Evolutionary conservation across 2,329 filamentous ascomycete species (phyloP), one percentile per base, ranked within the genome.

Genomic region (Talaromyces funiculosus): DNA sequence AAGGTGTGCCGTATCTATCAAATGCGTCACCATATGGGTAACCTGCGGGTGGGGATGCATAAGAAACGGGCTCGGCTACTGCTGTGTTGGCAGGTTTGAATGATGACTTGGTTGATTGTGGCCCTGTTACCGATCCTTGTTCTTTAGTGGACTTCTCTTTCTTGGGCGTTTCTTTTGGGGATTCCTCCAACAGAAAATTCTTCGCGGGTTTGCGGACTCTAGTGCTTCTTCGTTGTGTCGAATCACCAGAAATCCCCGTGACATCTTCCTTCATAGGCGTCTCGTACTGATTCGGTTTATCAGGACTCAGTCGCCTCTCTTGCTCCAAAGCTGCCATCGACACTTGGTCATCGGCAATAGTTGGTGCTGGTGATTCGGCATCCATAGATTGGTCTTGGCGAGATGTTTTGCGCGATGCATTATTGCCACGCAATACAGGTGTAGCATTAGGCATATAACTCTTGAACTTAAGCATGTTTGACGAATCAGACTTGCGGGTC

Each of bases 1-100:
- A 64, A 24, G 68, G 62, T n/a, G 65, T 64, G 16, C 61, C 55
- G 37, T 55, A 49, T 38, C 53, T 38, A 29, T 64, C 65, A 10
- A 40, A 56, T n/a, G 62, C 12, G 7, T 51, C 47, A 20, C 53
- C 24, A 18, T 53, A 24, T 6, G 24, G 38, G 9, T 18, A 31
- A 33, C 24, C 26, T 38, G n/a, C 26, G 16, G 55, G 20, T 31
- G 60, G 53, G 22, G 43, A 38, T 38, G 22, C 20, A 42, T 47
- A 31, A n/a, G 43, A 40, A 8, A 4, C 37, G 6, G 24, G 4
- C 8, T 31, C 43, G 3, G 43, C 2, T 29, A 10, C 56, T 14
- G n/a, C 18, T 18, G 35, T 51, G 16, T n/a, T 18, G 9, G 24
- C 24, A 16, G 57, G 35, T 18, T 20, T 59, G 14, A n/a, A 5